Percentiles rank a stretch among this genome's conserved stretches.
Conservation (phyloP, 2,329 filamentous ascomycete genomes). For the Xylariaceae sp. region DNA sequence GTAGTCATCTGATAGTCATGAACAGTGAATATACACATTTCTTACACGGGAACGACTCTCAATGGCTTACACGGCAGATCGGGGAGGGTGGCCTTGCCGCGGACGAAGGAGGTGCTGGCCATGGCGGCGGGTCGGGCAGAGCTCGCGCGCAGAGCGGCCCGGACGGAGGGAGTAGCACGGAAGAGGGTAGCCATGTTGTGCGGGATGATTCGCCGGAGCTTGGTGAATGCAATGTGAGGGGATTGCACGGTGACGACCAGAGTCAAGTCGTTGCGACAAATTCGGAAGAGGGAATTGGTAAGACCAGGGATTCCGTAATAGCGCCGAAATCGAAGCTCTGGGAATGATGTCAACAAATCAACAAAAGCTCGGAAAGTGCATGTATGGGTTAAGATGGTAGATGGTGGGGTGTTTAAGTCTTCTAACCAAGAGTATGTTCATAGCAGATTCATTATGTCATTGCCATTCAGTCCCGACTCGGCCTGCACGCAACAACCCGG, state of each 20-base stretch:
- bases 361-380: too few species aligned
- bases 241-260: background rate
- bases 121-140: constrained; percentile 55
- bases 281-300: background rate
- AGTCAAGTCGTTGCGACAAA: background rate
- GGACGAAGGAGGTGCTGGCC: constrained; percentile 69
- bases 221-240: too few species aligned
- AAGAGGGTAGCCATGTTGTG: constrained; percentile 69
- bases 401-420: too few species aligned
- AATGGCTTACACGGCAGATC: constrained; percentile 68
- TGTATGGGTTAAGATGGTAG: too few species aligned
- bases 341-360: constrained; percentile 13
- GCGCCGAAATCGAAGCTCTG: background rate
- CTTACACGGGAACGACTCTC: background rate
- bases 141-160: constrained; percentile 65
- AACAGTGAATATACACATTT: background rate
- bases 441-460: too few species aligned
- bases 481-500: too few species aligned
- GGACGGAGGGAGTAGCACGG: constrained; percentile 61
- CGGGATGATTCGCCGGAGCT: constrained; percentile 2
- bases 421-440: too few species aligned
- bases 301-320: background rate
- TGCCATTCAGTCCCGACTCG: too few species aligned
- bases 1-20: constrained; percentile 70
- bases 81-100: constrained; percentile 87